phyloP scores from a whole-genome alignment of 225 moss, liverwort and hornwort species.

The Lunularia cruciata region DNA sequence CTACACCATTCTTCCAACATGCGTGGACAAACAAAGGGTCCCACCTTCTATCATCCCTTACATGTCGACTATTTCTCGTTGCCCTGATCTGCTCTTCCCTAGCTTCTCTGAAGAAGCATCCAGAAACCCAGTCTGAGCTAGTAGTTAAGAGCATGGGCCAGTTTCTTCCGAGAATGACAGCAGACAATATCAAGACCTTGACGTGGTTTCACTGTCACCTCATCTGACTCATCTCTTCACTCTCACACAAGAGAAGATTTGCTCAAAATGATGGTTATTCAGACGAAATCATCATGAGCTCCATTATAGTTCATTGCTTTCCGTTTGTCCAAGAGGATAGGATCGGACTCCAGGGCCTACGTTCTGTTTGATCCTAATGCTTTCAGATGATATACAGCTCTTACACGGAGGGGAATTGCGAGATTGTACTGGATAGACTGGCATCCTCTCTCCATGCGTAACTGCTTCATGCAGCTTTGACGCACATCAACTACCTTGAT shows the following conservation, averaged over 20 bases:
- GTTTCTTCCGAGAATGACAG: conserved; percentile 2
- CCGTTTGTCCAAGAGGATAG: conserved; percentile 1
- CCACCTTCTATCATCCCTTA: background rate
- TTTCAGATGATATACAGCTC: background rate
- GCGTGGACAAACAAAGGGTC: too few relatives aligned
- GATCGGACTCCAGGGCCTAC: background rate
- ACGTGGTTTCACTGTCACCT: conserved; percentile 7
- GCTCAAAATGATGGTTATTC: background rate
- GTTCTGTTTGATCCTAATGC: conserved; percentile 1
- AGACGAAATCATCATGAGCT: conserved; percentile 1
- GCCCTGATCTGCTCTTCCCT: background rate
- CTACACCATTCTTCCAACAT: too few relatives aligned
- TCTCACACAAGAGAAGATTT: conserved; percentile 8
- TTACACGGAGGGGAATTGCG: background rate
- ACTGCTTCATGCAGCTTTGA: background rate
- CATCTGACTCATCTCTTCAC: conserved; percentile 8
- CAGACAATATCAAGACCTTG: background rate
- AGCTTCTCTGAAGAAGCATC: background rate
- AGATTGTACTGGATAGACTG: background rate
- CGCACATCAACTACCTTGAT: background rate
- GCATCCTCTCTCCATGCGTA: background rate
- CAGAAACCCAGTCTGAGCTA: too few relatives aligned
- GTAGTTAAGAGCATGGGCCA: conserved; percentile 1
- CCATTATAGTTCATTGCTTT: background rate
- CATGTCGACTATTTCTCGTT: background rate